Base-by-base conservation (phyloP, 179 eudicot genomes). In the Vitellaria paradoxa region DNA sequence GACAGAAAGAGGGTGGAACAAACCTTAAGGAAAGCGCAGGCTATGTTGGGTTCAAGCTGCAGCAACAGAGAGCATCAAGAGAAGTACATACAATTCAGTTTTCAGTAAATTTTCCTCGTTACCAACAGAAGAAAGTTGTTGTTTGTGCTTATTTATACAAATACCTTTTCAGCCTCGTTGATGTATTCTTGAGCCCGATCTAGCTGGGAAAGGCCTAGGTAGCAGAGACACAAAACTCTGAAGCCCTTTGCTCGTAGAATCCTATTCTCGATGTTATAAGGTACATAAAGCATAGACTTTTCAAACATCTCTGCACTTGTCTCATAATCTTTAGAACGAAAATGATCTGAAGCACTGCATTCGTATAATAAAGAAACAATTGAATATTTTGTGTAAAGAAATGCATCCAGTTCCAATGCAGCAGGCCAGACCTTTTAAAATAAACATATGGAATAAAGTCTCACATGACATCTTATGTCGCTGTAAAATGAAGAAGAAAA, bases 151-250 rank as follows among this genome's bases (percentile, higher is more conserved):
- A 18, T n/a, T 57, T 57, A 1, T 24, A 61, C 30, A 42, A 20
- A 13, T 86, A 91, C 99, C 93, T 95, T 95, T 73, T 89, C 98
- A 67, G 99, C 97, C 84, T 95, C 98, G 65, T 90, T 91, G 66
- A 93, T 90, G 85, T 93, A 95, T 77, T 95, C 99, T 85, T 89
- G 84, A 74, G 99, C 98, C 88, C 89, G 93, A 84, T 93, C 97
- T 61, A 93, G 96, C 82, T 90, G 97, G 63, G 92, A 88, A 55
- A 93, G 91, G 73, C 91, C 97, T 61, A 95, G 78, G 85, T 93
- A 84, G 84, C 99, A 95, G 57, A 95, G 91, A 82, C 93, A 89
- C 78, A 95, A 77, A 73, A 91, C 93, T 86, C 99, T 88, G 72
- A 84, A 95, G 47, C 99, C 95, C 89, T 95, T 95, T 64, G 99